Evolutionary conservation across 805 yeast genomes (phyloP), one percentile per base, ranked within the genome.

Genomic region (Ogataea nitratoaversa): DNA sequence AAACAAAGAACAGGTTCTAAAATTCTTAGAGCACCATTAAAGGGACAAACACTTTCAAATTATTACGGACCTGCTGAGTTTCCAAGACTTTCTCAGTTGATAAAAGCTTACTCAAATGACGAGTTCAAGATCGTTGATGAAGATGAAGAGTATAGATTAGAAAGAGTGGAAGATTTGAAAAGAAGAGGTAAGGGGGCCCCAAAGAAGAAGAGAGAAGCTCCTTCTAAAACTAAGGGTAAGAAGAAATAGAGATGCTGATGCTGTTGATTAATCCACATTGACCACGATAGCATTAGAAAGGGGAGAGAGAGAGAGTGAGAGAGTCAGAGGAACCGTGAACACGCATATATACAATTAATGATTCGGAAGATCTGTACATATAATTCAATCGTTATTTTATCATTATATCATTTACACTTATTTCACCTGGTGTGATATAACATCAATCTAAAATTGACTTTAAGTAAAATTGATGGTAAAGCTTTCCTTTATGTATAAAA

Each of bases 141-240:
- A 40, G 78, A 76, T 44, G 95, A 85, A 59, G 76, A 72, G 32
- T 79, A 82, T 62, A 73, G 95, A 63, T 56, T 82, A 46, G 73
- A 68, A 43, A 79, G 79, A 77, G 79, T 78, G 18, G 78, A 66
- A 42, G 69, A 68, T 35, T 73, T 86, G 63, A 84, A 80, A 71
- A 81, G 84, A 74, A 84, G 93, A 77, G 90, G 87, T 64, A 85
- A 85, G 65, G 90, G 91, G 62, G 88, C 93, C 11, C 95, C 93
- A 53, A 77, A 81, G 70, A 85, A 85, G 71, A 77, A 74, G 66
- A 75, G 71, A 53, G 74, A 70, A 49, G 68, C 66, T 19, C 64
- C 64, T 20, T 29, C 31, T 6, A 35, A 44, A 22, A 42, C 47
- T 17, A 40, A 64, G 41, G 65, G 65, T 42, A 65, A 65, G 55